phyloP scores from a whole-genome alignment of 2,329 filamentous ascomycete species.

The Aspergillus sp. region DNA sequence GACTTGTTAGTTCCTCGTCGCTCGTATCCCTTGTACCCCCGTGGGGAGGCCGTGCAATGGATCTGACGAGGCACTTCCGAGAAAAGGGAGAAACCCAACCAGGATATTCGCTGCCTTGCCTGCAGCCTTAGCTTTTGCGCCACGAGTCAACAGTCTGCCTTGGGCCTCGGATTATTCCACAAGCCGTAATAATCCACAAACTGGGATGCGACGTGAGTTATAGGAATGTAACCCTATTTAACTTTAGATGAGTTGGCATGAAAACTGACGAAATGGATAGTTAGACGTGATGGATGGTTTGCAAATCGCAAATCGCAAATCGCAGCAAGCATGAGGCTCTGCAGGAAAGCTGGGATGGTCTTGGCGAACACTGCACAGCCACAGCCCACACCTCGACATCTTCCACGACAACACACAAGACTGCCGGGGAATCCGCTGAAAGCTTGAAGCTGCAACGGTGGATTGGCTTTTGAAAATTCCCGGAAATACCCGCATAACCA shows the following conservation, averaged over 20 bases:
- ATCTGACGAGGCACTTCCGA: not conserved
- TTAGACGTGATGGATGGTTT: too few relatives aligned
- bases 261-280: not conserved
- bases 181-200: not conserved
- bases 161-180: not conserved
- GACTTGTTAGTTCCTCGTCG: not conserved
- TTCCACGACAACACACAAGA: too few relatives aligned
- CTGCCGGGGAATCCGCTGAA: too few relatives aligned
- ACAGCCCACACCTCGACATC: too few relatives aligned
- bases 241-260: not conserved
- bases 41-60: not conserved
- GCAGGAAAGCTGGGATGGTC: too few relatives aligned
- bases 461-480: not conserved
- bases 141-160: not conserved
- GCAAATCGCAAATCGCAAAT: too few relatives aligned
- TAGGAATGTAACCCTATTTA: not conserved
- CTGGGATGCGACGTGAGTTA: not conserved
- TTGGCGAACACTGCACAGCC: too few relatives aligned
- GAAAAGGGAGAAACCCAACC: not conserved
- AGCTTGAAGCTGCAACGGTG: not conserved
- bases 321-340: too few relatives aligned
- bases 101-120: not conserved
- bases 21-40: not conserved
- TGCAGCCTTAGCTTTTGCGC: not conserved
- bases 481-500: not conserved